Evolutionary conservation across 1,284 basidiomycete species (phyloP), one percentile per base, ranked within the genome.

Genomic region (Tilletia walkeri): DNA sequence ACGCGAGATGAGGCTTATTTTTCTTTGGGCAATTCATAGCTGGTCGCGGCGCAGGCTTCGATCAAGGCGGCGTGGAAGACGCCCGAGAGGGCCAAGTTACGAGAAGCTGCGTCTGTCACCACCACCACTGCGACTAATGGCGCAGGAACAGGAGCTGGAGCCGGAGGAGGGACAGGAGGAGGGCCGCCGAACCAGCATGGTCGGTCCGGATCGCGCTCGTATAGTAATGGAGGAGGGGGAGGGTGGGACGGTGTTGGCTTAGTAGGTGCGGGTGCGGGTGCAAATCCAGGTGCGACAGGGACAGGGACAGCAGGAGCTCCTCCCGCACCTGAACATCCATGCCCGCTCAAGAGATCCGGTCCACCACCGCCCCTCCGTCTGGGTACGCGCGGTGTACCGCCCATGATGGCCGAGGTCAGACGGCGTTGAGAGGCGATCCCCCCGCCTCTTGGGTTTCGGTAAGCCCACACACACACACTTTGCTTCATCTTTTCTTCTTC

Each of bases 51-150:
- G 0, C 78, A 74, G 1, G 74, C 79, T 9, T 69, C 73, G 7
- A 79, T 80, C 34, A 76, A 78, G 6, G 67, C 76, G 1, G 79
- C 79, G 4, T 80, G 79, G 79, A 80, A 80, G 59, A 72, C 78
- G 9, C 30, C 71, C 16, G 70, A 78, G 49, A 72, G 79, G 10
- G 76, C 59, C 7, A 63, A 63, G 34, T 36, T 38, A 34, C 30
- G 59, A 24, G 67, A 63, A 20, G 34, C 34, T 10, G 59, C 59
- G 9, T 38, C 59, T n/a, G 59, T 20, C 34, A 41, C 59, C 0
- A 41, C 14, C 0, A 38, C 34, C 0, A 38, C 30, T 2, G 34
- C 59, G 1, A 14, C 59, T 3, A 45, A 45, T 3, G 41, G n/a
- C n/a, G n/a, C n/a, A n/a, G n/a, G 41, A 45, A 3, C 41, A 14